Evolutionary conservation across 2,329 filamentous ascomycete genomes (phyloP).

Genomic region (Aaosphaeria pasadenensis): DNA sequence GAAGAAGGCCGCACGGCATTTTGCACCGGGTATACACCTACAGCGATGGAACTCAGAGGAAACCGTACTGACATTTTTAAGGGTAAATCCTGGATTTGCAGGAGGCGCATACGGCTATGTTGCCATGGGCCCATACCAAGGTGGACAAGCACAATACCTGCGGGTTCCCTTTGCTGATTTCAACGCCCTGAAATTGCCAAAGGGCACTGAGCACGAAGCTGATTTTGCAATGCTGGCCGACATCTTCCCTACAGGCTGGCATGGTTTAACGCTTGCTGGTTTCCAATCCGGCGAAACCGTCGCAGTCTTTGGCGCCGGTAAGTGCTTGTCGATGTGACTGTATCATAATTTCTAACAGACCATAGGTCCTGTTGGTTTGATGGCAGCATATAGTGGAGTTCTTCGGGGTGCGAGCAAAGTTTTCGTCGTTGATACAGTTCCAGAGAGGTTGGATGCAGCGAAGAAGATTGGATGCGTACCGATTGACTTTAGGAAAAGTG

Average conservation of each 20-base stretch:
- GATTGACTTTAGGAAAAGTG: constrained; percentile 59
- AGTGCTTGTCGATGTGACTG: not conserved
- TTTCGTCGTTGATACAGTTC: constrained; percentile 62
- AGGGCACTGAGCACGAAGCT: constrained; percentile 59
- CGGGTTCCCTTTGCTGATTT: constrained; percentile 66
- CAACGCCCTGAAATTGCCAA: constrained; percentile 61
- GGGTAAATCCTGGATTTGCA: constrained; percentile 58
- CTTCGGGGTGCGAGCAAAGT: constrained; percentile 61
- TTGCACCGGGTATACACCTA: constrained; percentile 52
- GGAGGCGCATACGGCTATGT: constrained; percentile 62
- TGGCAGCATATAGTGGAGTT: constrained; percentile 63
- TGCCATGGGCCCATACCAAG: constrained; percentile 56
- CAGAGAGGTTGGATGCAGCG: constrained; percentile 57
- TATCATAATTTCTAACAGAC: constrained; percentile 1
- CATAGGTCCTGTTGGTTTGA: constrained; percentile 58
- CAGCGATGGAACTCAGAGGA: not conserved
- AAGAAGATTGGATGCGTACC: constrained; percentile 61
- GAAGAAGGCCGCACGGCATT: constrained; percentile 64
- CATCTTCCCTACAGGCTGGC: constrained; percentile 55
- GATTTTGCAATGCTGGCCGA: constrained; percentile 56
- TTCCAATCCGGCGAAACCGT: constrained; percentile 62
- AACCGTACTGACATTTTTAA: constrained; percentile 7
- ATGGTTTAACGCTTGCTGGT: constrained; percentile 56
- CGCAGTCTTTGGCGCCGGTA: constrained; percentile 60
- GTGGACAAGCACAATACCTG: constrained; percentile 62